Base-by-base conservation (phyloP, 495 filamentous ascomycete genomes). In the Tetracladium setigerum region DNA sequence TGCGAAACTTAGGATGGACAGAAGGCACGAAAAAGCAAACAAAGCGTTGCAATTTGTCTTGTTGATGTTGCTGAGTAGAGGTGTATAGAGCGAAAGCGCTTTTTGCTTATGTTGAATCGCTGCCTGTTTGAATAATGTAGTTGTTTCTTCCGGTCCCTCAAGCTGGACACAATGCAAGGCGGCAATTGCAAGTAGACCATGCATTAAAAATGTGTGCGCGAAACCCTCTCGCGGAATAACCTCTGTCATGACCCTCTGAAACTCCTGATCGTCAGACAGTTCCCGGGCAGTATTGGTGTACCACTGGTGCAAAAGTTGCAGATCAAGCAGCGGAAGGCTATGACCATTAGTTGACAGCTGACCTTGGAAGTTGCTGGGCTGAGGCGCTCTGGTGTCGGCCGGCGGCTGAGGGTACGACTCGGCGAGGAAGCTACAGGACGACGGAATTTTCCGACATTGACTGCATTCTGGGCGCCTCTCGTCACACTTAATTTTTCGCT, bases 81-180 rank as follows among this genome's bases (percentile, higher is more conserved):
- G 41, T 16, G 41, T 44, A 34, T 14, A 44, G 31, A 14, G 30
- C 31, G 41, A 44, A 13, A 44, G 19, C 11, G 41, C 41, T 30
- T 14, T 22, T 5, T 44, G 41, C 30, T 44, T 44, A 30, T 44
- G 30, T 44, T 30, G 12, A 9, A 44, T 44, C 14, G 24, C 22
- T 15, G 41, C 41, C 34, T 44, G 14, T 34, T 16, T 16, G 34
- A 32, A 44, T 10, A 44, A 13, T 16, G 30, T n/a, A n/a, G n/a
- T n/a, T n/a, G 41, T 14, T 30, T 9, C 22, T 44, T 34, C 11
- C 16, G 31, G 30, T 9, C 41, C n/a, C 9, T 9, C 16, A 22
- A 34, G 22, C 41, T 44, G 41, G 41, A 44, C 15, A 17, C 31
- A 30, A 44, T 44, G 41, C 9, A 44, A 44, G n/a, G 41, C 22